Evolutionary conservation across 768 basidiomycete species (phyloP).

Genomic region (Lentinus brumalis): DNA sequence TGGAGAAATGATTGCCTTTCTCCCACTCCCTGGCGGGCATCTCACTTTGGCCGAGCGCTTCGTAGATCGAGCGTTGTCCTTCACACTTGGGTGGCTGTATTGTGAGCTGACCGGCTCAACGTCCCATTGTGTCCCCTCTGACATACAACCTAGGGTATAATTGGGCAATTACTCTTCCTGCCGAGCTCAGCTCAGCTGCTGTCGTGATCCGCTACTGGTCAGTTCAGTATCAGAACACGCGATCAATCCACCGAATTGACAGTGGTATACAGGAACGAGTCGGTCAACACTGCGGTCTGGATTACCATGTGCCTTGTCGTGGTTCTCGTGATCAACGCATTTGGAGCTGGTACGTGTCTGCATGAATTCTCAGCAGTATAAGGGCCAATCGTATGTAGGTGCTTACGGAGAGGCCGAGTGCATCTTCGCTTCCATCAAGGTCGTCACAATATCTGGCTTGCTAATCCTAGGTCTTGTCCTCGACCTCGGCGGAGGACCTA

Average conservation of each 20-base stretch:
- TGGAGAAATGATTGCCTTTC: conserved; percentile 49
- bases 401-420: conserved; percentile 52
- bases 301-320: conserved; percentile 55
- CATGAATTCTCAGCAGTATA: not conserved
- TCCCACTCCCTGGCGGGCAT: conserved; percentile 49
- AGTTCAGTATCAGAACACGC: not conserved
- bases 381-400: conserved; percentile 25
- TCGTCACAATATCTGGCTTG: conserved; percentile 47
- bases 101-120: conserved; percentile 23
- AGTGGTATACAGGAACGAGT: conserved; percentile 10
- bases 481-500: conserved; percentile 59
- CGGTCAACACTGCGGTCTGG: conserved; percentile 49
- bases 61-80: conserved; percentile 46
- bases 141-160: conserved; percentile 31
- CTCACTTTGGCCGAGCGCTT: conserved; percentile 51
- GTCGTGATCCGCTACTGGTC: conserved; percentile 54
- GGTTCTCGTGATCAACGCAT: conserved; percentile 47
- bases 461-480: conserved; percentile 53
- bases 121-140: not conserved
- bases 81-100: conserved; percentile 46
- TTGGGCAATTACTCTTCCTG: conserved; percentile 39
- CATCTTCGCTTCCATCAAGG: conserved; percentile 56
- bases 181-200: conserved; percentile 53
- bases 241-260: too few relatives aligned
- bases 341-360: conserved; percentile 38